Evolutionary conservation across 805 yeast species (phyloP).

Genomic region (Kockiozyma suomiensis): DNA sequence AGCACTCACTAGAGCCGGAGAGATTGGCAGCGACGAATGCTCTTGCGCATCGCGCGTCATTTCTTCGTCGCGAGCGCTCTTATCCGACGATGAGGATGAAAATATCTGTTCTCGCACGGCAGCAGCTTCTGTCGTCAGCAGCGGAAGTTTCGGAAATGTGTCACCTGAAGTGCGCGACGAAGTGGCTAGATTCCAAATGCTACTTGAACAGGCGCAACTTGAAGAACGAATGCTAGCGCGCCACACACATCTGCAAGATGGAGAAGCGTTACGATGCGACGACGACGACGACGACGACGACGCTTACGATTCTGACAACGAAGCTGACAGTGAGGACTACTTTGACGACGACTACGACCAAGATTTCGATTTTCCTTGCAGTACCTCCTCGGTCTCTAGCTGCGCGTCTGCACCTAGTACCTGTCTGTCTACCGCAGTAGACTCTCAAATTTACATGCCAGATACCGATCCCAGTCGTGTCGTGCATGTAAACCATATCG

Average conservation of each 20-base stretch:
- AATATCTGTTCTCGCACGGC: no score
- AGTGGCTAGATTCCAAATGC: constrained; percentile 14
- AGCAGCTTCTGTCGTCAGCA: no score
- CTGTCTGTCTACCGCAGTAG: neutral
- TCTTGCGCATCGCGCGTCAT: constrained; percentile 13
- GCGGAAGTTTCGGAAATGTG: no score
- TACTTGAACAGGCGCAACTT: constrained; percentile 13
- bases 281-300: neutral
- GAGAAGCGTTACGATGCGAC: neutral
- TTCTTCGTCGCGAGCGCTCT: constrained; percentile 11
- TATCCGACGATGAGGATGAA: constrained; percentile 15
- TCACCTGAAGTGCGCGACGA: constrained; percentile 17
- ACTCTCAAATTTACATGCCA: neutral
- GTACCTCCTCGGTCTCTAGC: neutral
- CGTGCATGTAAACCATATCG: constrained; percentile 11
- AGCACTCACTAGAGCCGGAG: constrained; percentile 16
- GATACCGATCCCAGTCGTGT: constrained; percentile 16
- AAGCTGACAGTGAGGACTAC: neutral
- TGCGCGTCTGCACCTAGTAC: neutral
- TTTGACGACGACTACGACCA: neutral
- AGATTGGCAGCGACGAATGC: constrained; percentile 1
- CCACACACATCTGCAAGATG: neutral
- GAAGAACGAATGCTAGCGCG: constrained; percentile 1
- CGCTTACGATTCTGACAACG: neutral
- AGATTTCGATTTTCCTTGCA: neutral